A percentile compares a stretch with the other conserved stretches of the same genome.
These are phyloP conservation scores for Aspergillus pseudoviridinutans DNA, from an alignment of 2,329 filamentous ascomycete genomes.

Conservation along the genomic window DNA sequence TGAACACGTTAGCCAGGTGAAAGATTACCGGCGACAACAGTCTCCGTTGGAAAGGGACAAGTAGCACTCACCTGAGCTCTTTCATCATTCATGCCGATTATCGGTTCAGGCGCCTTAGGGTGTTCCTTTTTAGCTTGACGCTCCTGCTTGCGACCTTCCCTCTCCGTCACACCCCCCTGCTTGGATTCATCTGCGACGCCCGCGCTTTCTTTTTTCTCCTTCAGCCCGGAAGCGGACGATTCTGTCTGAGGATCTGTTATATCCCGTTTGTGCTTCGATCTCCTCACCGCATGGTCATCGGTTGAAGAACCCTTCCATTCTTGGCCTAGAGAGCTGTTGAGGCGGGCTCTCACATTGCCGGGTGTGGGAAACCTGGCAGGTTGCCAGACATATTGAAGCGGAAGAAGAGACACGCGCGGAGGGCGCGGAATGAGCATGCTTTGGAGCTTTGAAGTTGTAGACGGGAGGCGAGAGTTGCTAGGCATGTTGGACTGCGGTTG, in stretches of 20 bases:
- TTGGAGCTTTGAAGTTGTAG: constrained; percentile 9
- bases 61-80: constrained; percentile 39
- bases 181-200: constrained; percentile 34
- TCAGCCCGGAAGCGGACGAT: constrained; percentile 23
- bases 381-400: constrained; percentile 15
- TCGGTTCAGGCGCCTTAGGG: constrained; percentile 48
- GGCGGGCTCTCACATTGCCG: constrained; percentile 11
- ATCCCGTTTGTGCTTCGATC: constrained; percentile 26
- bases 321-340: constrained; percentile 18
- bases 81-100: constrained; percentile 54
- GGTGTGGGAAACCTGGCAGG: constrained; percentile 11
- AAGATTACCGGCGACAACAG: neutral
- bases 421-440: constrained; percentile 11
- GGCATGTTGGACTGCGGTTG: constrained; percentile 8
- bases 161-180: constrained; percentile 39
- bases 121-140: constrained; percentile 45
- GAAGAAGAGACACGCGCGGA: constrained; percentile 12
- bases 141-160: constrained; percentile 33
- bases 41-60: neutral
- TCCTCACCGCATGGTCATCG: constrained; percentile 32
- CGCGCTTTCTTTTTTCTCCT: constrained; percentile 28
- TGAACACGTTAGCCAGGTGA: neutral
- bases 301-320: constrained; percentile 32
- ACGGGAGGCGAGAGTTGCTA: constrained; percentile 9
- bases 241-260: constrained; percentile 31